Evolutionary conservation across 176 grass and related monocot genomes (phyloP), one percentile per base, ranked within the genome.

Genomic region (Typha latifolia): DNA sequence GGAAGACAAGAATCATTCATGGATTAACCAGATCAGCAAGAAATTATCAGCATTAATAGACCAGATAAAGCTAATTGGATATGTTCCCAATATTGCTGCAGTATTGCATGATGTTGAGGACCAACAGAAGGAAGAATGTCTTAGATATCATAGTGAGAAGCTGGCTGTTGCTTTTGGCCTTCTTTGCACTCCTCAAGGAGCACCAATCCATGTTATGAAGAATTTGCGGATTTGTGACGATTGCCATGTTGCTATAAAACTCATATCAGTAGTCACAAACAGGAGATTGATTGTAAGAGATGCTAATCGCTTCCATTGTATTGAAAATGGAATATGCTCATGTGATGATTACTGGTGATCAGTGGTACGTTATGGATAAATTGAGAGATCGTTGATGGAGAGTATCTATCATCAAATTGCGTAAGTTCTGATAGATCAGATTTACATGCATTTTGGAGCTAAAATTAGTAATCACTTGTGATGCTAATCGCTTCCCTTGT

Each of bases 61-160:
- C 47, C 62, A 83, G 75, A 95, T 95, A 78, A 89, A 89, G 79
- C 63, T 67, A 19, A 83, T 89, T 2, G 82, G 90, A 47, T 89
- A 86, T 57, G 66, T 75, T 70, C 85, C 90, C 9, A 95, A 85
- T 37, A 75, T 86, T 76, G 82, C 19, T 1, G 63, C 76, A 66
- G 85, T 72, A 34, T 76, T 84, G 62, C 85, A 94, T 75, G 90
- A 94, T 79, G 61, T 94, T 65, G 86, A 89, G 66, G 82, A 95
- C 67, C 82, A 95, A 67, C 90, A 84, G 50, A 95, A 89, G 65
- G 85, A 89, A 77, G 80, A 89, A n/a, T 75, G 83, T 51, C 82
- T 89, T 72, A 86, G 84, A 66, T 94, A 84, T 78, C 82, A 86
- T 73, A 86, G 90, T 1, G 82, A 94, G 78, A 94, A 94, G 72